Percentiles rank a stretch among this genome's conserved stretches.
Conservation (phyloP, 2,329 filamentous ascomycete genomes). For the Elsinoe necatrix region DNA sequence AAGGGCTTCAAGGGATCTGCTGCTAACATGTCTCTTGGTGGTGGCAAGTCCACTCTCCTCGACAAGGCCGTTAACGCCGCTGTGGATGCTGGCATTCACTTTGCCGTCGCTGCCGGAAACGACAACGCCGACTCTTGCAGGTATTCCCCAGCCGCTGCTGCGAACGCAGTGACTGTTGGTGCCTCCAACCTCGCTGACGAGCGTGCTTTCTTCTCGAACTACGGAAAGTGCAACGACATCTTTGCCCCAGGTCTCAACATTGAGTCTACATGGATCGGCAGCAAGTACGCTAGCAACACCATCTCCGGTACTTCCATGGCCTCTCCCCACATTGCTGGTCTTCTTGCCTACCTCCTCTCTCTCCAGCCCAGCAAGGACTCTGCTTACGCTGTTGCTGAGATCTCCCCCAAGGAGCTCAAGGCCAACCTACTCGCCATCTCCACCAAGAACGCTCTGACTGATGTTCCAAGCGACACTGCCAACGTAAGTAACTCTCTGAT, state of each 20-base stretch:
- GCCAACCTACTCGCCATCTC: conserved; percentile 73
- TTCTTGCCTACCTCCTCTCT: conserved; percentile 95
- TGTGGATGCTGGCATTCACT: conserved; percentile 86
- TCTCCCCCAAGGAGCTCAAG: conserved; percentile 94
- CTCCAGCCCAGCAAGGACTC: conserved; percentile 87
- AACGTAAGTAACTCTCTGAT: conserved; percentile 50
- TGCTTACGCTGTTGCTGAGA: conserved; percentile 77
- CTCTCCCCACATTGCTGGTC: conserved; percentile 91
- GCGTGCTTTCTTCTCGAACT: conserved; percentile 99
- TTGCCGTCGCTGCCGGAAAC: conserved; percentile 95
- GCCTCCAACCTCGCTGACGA: conserved; percentile 88
- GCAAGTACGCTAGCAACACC: conserved; percentile 92
- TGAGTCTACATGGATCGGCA: conserved; percentile 95
- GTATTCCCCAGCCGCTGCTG: conserved; percentile 92
- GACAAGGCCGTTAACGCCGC: conserved; percentile 91
- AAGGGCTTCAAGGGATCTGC: conserved; percentile 98
- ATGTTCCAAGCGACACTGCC: conserved; percentile 76
- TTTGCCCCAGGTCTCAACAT: conserved; percentile 97
- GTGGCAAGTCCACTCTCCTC: conserved; percentile 88
- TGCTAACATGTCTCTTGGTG: conserved; percentile 98
- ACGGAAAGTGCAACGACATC: conserved; percentile 98
- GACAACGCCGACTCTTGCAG: conserved; percentile 99
- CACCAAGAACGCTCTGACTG: conserved; percentile 66
- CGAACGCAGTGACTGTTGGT: conserved; percentile 89
- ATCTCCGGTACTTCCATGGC: conserved; percentile 99